A percentile compares a stretch with the other conserved stretches of the same genome.
phyloP scores from a whole-genome alignment of 2,329 filamentous ascomycete species.

The Ophiostoma himal-ulmi region DNA sequence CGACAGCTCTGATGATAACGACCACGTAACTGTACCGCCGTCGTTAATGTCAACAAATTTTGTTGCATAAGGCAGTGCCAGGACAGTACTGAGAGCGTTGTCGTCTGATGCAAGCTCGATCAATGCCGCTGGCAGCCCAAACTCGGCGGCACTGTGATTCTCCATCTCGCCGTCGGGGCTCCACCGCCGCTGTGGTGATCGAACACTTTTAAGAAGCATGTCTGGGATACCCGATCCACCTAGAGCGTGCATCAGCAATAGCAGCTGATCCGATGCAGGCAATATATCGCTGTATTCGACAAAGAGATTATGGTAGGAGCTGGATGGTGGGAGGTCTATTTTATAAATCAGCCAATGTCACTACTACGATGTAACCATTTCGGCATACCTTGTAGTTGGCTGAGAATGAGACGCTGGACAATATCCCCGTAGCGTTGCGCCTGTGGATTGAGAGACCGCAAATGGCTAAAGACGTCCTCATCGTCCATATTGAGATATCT shows the following conservation, averaged over 20 bases:
- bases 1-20: background rate
- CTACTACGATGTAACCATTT: background rate
- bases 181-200: conserved; percentile 29
- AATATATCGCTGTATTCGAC: conserved; percentile 30
- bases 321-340: background rate
- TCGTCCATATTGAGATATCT: conserved; percentile 35
- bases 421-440: conserved; percentile 26
- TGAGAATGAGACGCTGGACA: conserved; percentile 29
- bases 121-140: conserved; percentile 25
- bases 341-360: background rate
- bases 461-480: conserved; percentile 31
- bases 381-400: conserved; percentile 16
- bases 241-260: conserved; percentile 29
- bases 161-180: conserved; percentile 29
- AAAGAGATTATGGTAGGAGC: conserved; percentile 27
- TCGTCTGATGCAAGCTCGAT: conserved; percentile 2
- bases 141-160: conserved; percentile 26
- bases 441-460: conserved; percentile 26
- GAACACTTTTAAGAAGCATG: conserved; percentile 28
- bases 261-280: conserved; percentile 27
- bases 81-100: background rate
- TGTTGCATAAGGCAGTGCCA: background rate
- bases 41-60: conserved; percentile 1
- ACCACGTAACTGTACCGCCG: background rate
- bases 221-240: conserved; percentile 26